Percentiles rank a stretch among this genome's conserved stretches.
phyloP scores from a whole-genome alignment of 352 stramenopile genomes.

The Thalassiosira mediterranea region DNA sequence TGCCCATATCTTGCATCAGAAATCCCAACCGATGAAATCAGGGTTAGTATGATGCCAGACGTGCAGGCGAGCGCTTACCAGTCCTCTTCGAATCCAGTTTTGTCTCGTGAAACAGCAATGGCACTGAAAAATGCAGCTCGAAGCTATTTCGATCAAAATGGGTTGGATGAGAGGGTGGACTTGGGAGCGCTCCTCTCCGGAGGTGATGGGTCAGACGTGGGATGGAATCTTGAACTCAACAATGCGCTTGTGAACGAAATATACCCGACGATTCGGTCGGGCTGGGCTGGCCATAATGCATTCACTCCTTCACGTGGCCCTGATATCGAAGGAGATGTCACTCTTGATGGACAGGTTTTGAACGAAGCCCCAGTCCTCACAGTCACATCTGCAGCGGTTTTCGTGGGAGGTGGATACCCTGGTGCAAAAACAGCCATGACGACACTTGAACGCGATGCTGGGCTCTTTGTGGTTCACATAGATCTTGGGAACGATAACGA shows the following conservation, averaged over 20 bases:
- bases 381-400: slow-evolving; percentile 46
- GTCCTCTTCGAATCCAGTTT: slow-evolving; percentile 16
- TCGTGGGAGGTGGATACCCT: slow-evolving; percentile 28
- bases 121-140: slow-evolving; percentile 29
- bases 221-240: slow-evolving; percentile 24
- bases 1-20: slow-evolving; percentile 41
- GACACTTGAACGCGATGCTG: slow-evolving; percentile 41
- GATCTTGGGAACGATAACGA: slow-evolving; percentile 43
- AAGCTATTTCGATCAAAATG: slow-evolving; percentile 27
- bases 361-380: slow-evolving; percentile 17
- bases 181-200: slow-evolving; percentile 31
- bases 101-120: slow-evolving; percentile 27
- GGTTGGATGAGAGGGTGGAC: slow-evolving; percentile 21
- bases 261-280: slow-evolving; percentile 42
- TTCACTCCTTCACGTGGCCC: no score
- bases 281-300: slow-evolving; percentile 27
- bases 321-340: no score
- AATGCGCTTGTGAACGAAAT: slow-evolving; percentile 27
- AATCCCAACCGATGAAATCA: neutral
- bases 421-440: slow-evolving; percentile 36
- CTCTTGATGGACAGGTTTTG: neutral
- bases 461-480: slow-evolving; percentile 45
- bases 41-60: neutral
- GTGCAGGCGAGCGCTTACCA: slow-evolving; percentile 20
- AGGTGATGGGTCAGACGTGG: neutral